These are phyloP conservation scores for Agarophyton chilense DNA, from an alignment of 23 red algal genomes.

Conservation along the genomic window DNA sequence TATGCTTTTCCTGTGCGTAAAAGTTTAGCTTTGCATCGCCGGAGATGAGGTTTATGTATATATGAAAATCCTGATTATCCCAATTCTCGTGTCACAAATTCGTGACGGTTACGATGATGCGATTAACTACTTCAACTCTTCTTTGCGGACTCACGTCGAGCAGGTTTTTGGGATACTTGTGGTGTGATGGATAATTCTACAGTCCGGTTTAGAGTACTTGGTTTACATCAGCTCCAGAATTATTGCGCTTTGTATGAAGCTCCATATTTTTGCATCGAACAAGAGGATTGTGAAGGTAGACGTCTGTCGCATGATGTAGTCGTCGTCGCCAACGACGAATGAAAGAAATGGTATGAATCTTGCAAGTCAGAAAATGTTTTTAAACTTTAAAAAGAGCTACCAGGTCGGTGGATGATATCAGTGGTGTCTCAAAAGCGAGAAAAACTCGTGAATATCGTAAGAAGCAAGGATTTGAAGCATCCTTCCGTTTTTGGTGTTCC, in stretches of 20 bases:
- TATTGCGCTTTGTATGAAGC: background rate
- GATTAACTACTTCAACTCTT: background rate
- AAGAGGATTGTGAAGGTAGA: too few species aligned
- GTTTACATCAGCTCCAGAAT: background rate
- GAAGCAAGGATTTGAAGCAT: too few species aligned
- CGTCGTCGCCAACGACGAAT: too few species aligned
- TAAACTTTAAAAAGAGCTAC: too few species aligned
- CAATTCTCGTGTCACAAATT: background rate
- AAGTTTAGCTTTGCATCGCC: constrained; percentile 1
- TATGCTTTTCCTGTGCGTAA: background rate
- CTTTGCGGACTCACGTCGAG: background rate
- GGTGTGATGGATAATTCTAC: background rate
- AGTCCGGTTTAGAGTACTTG: background rate
- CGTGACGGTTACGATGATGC: background rate
- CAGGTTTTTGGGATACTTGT: constrained; percentile 1
- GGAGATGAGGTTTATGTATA: constrained; percentile 6
- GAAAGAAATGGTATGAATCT: too few species aligned
- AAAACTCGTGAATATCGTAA: too few species aligned
- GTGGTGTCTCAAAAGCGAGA: too few species aligned
- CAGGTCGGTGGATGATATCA: too few species aligned
- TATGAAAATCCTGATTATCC: background rate
- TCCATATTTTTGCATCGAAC: background rate
- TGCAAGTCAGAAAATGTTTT: too few species aligned
- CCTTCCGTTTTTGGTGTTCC: too few species aligned
- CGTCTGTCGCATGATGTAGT: too few species aligned